Conservation (phyloP, 768 basidiomycete species). For the Tricholomella constricta region DNA sequence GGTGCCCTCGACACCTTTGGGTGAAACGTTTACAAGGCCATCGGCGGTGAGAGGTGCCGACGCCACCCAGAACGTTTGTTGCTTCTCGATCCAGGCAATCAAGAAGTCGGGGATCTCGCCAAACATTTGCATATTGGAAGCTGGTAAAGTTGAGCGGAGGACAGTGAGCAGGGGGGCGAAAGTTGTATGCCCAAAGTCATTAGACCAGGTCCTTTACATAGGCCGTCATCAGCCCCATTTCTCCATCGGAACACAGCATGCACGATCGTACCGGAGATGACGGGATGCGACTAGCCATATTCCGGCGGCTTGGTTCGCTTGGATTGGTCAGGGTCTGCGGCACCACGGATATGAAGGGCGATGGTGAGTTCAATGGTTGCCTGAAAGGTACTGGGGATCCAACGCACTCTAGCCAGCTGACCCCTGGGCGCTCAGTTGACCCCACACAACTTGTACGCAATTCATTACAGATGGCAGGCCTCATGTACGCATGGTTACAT, state of each 20-base stretch:
- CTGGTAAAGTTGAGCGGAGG: background rate
- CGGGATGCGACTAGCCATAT: constrained; percentile 13
- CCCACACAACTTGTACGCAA: background rate
- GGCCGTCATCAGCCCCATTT: constrained; percentile 11
- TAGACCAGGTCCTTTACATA: constrained; percentile 19
- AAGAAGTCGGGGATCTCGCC: constrained; percentile 57
- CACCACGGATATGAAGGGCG: constrained; percentile 8
- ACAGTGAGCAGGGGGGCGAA: background rate
- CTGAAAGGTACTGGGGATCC: constrained; percentile 13
- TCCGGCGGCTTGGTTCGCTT: constrained; percentile 17
- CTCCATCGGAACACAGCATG: constrained; percentile 23
- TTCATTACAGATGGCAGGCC: background rate
- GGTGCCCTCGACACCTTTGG: constrained; percentile 63
- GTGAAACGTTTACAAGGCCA: constrained; percentile 70
- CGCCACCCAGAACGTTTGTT: constrained; percentile 74
- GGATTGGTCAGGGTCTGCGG: constrained; percentile 11
- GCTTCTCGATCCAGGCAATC: constrained; percentile 58
- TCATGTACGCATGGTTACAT: constrained; percentile 1
- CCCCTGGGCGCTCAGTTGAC: constrained; percentile 5
- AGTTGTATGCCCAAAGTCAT: constrained; percentile 1
- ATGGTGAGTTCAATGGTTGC: constrained; percentile 10
- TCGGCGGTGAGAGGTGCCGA: constrained; percentile 58
- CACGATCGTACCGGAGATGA: constrained; percentile 16
- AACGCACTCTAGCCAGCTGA: constrained; percentile 16
- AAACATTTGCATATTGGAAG: constrained; percentile 53